phyloP scores from a whole-genome alignment of 2,329 filamentous ascomycete species.

The Aspergillus sp. region DNA sequence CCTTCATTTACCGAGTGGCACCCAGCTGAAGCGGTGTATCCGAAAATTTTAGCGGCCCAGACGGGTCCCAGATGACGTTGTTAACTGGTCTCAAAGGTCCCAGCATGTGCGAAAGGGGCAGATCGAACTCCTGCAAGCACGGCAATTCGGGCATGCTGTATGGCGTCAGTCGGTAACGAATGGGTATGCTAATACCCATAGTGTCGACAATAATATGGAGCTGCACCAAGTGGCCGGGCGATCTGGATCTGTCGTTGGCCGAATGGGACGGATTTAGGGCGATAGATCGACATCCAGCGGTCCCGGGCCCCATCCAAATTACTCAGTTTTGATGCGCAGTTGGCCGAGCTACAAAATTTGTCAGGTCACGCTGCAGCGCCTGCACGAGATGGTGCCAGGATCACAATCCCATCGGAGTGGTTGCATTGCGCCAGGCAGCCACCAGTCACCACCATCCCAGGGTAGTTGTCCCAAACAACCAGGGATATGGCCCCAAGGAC shows the following conservation, averaged over 20 bases:
- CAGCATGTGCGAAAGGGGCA: background rate
- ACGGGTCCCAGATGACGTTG: background rate
- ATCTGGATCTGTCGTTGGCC: background rate
- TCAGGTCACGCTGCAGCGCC: background rate
- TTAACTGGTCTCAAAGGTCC: background rate
- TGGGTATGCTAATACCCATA: background rate
- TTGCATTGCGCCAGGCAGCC: background rate
- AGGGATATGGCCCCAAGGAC: background rate
- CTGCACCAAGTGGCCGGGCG: background rate
- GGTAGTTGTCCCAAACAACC: background rate
- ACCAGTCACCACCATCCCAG: background rate
- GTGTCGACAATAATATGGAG: background rate
- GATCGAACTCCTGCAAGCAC: background rate
- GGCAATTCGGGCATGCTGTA: background rate
- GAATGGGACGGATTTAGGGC: background rate
- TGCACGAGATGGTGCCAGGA: slow-evolving; percentile 5
- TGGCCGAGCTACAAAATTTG: slow-evolving; percentile 2
- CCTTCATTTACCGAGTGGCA: background rate
- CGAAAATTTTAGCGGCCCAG: background rate
- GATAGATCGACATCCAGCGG: background rate
- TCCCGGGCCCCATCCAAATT: background rate
- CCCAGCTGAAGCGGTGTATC: slow-evolving; percentile 4
- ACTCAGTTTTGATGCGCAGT: background rate
- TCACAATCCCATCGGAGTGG: background rate
- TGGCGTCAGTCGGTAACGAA: background rate